Base-by-base conservation (phyloP, 257 asterid species). In the Solanum appendiculatum region DNA sequence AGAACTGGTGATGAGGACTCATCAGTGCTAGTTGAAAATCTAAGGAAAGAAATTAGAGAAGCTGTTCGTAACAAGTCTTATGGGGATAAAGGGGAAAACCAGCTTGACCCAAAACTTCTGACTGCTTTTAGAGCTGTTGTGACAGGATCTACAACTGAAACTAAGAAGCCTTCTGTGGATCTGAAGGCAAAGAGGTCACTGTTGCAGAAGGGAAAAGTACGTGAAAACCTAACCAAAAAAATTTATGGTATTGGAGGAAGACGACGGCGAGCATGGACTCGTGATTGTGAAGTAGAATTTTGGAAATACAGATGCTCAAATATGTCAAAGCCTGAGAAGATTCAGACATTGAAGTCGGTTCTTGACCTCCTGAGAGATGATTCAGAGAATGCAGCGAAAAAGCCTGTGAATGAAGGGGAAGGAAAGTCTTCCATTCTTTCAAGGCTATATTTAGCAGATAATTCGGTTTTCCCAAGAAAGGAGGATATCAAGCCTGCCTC, bases 211-310 rank as follows among this genome's bases (percentile, higher is more conserved):
- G 99, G 99, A 34, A 97, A 96, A 90, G 92, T 96, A 58, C 99
- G 99, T 88, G 99, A 96, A 91, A 94, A 92, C 91, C 92, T 97
- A 87, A 97, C 99, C 13, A 96, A 93, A 85, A 97, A 96, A 85
- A 96, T 97, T 88, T 97, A 97, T 89, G 98, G 99, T 63, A 69
- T 88, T 60, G 98, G 98, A 70, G 99, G 99, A 37, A 97, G 92
- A 91, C 90, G 99, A 80, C 90, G 87, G 89, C 93, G 96, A 86
- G 97, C 95, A 88, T 97, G 99, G 99, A 93, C 95, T 91, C 93
- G 99, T 68, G 99, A 97, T 90, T 95, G 98, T 91, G 99, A 95
- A 91, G 94, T 97, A 86, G 99, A 97, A 89, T 97, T 97, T 86
- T 97, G 99, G 99, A 97, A 93, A 91, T 94, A 96, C 88, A 98